Conservation (phyloP, 164 flowering plant genomes). For the Chimonanthus salicifolius region DNA sequence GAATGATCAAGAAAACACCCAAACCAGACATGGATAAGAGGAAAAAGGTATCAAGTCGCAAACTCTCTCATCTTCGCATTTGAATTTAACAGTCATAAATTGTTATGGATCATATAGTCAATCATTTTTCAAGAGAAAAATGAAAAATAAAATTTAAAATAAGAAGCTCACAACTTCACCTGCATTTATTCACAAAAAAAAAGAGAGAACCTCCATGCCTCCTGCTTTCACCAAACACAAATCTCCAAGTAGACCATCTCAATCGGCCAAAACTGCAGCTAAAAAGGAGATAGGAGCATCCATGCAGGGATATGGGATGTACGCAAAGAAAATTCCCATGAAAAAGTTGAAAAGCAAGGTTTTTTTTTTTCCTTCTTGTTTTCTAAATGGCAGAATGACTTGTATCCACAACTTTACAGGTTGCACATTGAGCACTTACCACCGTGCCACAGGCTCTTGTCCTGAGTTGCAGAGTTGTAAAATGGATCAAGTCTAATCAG, state of each 20-base stretch:
- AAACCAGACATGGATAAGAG: no score
- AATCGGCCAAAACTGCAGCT: conserved; percentile 33
- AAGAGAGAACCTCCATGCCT: conserved; percentile 23
- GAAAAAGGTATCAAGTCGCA: no score
- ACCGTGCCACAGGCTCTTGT: no score
- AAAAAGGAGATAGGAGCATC: conserved; percentile 17
- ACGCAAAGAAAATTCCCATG: conserved; percentile 17
- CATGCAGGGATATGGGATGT: conserved; percentile 21
- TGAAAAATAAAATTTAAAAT: neutral
- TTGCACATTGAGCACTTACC: no score
- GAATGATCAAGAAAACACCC: no score
- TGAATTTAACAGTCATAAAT: conserved; percentile 10
- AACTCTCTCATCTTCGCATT: neutral
- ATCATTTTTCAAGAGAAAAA: conserved; percentile 3
- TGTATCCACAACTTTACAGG: no score
- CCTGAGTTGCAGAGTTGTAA: neutral
- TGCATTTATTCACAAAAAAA: conserved; percentile 49
- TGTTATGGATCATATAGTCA: conserved; percentile 4
- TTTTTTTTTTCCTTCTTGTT: neutral
- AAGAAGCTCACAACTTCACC: conserved; percentile 29
- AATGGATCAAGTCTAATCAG: conserved; percentile 12
- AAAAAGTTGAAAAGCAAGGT: conserved; percentile 9
- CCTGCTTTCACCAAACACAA: conserved; percentile 15
- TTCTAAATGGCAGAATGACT: no score
- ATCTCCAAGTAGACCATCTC: conserved; percentile 13